Percentiles rank a stretch among this genome's conserved stretches.
Conservation (phyloP, 2,329 filamentous ascomycete genomes). For the Immersiporthe knoxdaviesiana region DNA sequence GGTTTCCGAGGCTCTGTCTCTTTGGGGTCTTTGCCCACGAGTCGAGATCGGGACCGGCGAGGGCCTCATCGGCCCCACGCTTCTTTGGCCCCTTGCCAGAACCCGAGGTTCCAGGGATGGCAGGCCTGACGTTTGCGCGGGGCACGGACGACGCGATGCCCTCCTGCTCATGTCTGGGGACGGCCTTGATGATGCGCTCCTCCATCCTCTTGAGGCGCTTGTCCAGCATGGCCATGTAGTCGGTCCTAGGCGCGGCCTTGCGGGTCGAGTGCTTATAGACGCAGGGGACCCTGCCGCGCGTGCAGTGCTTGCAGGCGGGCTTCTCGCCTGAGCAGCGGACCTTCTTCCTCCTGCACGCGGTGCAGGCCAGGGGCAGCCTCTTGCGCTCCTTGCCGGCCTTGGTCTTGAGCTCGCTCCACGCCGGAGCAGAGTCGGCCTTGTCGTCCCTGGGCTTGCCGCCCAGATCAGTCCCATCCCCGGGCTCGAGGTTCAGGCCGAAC, state of each 20-base stretch:
- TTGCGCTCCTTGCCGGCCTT: conserved; percentile 97
- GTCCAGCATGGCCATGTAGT: conserved; percentile 99
- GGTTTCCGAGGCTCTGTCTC: conserved; percentile 52
- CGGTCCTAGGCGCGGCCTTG: conserved; percentile 90
- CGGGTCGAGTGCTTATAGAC: conserved; percentile 96
- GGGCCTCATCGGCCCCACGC: conserved; percentile 83
- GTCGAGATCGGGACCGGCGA: conserved; percentile 73
- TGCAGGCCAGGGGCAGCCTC: conserved; percentile 88
- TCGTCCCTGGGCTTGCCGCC: conserved; percentile 59
- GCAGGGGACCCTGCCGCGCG: conserved; percentile 89
- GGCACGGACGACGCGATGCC: conserved; percentile 66
- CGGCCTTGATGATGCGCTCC: conserved; percentile 92
- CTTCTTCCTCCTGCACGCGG: conserved; percentile 95
- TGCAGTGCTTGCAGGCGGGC: conserved; percentile 94
- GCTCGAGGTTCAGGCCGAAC: conserved; percentile 55
- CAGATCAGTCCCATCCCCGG: conserved; percentile 57
- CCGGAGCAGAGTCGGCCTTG: conserved; percentile 61
- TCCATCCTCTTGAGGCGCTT: conserved; percentile 97
- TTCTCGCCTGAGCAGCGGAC: conserved; percentile 98
- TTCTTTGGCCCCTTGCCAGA: conserved; percentile 69
- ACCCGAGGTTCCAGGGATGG: conserved; percentile 60
- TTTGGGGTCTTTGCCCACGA: conserved; percentile 72
- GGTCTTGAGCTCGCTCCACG: conserved; percentile 84
- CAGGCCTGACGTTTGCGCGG: conserved; percentile 83
- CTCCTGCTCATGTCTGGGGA: conserved; percentile 83